These are phyloP conservation scores for Keqinozyma sinolaborantium DNA, from an alignment of 1,139 yeast species.

Conservation along the genomic window DNA sequence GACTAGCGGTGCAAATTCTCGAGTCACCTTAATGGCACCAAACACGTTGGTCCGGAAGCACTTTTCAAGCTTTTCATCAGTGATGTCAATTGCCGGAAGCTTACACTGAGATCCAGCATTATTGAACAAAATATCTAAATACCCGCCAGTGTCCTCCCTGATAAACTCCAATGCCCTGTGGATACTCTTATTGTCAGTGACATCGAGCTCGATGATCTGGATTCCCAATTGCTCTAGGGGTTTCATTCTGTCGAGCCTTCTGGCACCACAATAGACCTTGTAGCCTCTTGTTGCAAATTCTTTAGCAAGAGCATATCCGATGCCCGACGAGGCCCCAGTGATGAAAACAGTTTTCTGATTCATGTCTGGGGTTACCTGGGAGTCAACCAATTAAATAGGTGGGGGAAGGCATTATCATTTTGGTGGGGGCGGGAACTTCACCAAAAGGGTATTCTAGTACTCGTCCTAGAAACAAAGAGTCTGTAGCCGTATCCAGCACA, in stretches of 20 bases:
- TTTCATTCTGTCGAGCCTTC: conserved; percentile 54
- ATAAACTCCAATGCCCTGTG: conserved; percentile 26
- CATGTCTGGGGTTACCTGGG: too few relatives aligned
- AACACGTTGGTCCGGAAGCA: conserved; percentile 16
- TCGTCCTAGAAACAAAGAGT: too few relatives aligned
- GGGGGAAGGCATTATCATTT: too few relatives aligned
- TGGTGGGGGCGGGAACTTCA: too few relatives aligned
- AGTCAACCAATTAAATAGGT: too few relatives aligned
- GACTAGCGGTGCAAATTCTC: conserved; percentile 11
- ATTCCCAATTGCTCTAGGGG: conserved; percentile 34
- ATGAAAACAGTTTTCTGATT: conserved; percentile 26
- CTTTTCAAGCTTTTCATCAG: conserved; percentile 11
- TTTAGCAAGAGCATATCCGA: conserved; percentile 21
- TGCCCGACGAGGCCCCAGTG: conserved; percentile 33
- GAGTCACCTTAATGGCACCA: conserved; percentile 13
- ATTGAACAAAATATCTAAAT: conserved; percentile 19
- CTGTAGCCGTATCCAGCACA: too few relatives aligned
- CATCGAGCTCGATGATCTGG: conserved; percentile 24
- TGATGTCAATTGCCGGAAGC: conserved; percentile 16
- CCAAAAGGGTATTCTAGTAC: too few relatives aligned
- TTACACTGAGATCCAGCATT: conserved; percentile 16
- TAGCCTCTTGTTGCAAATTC: conserved; percentile 20
- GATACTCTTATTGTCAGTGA: conserved; percentile 47
- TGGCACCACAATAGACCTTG: conserved; percentile 53
- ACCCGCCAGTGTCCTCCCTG: conserved; percentile 11